Evolutionary conservation across 2,329 filamentous ascomycete genomes (phyloP).

Genomic region (Achaetomium macrosporum): DNA sequence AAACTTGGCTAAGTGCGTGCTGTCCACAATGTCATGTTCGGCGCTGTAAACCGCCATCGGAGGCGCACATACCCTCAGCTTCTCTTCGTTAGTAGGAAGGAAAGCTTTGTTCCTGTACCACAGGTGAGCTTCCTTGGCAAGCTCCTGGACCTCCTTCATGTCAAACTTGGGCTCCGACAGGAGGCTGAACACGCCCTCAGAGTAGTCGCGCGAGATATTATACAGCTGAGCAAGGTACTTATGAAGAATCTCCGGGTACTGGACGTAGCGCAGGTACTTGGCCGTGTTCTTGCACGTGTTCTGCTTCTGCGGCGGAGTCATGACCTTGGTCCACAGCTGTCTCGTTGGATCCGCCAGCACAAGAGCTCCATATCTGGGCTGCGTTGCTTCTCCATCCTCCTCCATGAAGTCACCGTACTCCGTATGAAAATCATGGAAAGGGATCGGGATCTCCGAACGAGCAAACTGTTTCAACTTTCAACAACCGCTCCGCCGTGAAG

Average conservation of each 20-base stretch:
- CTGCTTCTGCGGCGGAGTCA: slow-evolving; percentile 38
- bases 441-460: too few relatives aligned
- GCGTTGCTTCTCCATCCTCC: too few relatives aligned
- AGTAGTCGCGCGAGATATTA: slow-evolving; percentile 42
- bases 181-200: slow-evolving; percentile 40
- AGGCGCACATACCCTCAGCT: too few relatives aligned
- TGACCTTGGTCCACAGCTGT: slow-evolving; percentile 44
- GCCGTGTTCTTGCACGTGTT: slow-evolving; percentile 46
- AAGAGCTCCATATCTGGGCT: too few relatives aligned
- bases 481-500: too few relatives aligned
- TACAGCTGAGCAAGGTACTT: slow-evolving; percentile 49
- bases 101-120: slow-evolving; percentile 15
- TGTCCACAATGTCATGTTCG: too few relatives aligned
- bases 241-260: slow-evolving; percentile 38
- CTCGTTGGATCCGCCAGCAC: too few relatives aligned
- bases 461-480: too few relatives aligned
- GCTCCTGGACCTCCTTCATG: slow-evolving; percentile 36
- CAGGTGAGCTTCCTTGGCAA: slow-evolving; percentile 10
- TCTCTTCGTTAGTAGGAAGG: not conserved
- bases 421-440: too few relatives aligned
- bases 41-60: too few relatives aligned
- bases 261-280: slow-evolving; percentile 38
- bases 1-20: too few relatives aligned
- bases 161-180: slow-evolving; percentile 39
- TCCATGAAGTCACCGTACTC: too few relatives aligned